These are phyloP conservation scores for Pythium insidiosum DNA, from an alignment of 352 stramenopile species.

Conservation along the genomic window DNA sequence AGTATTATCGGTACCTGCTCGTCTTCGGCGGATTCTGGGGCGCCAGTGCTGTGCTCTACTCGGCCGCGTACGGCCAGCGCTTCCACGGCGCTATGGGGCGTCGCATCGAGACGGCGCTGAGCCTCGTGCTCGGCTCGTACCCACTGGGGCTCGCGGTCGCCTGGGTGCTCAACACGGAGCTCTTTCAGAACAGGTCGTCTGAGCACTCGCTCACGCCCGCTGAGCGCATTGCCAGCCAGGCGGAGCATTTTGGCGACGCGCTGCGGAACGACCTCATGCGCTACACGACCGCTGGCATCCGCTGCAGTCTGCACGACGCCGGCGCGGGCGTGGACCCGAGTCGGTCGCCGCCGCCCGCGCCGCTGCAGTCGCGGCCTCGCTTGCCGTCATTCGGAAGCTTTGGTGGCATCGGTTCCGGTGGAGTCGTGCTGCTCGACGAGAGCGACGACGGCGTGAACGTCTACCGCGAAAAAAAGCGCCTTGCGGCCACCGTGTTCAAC, in stretches of 20 bases:
- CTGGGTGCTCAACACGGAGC: conserved; percentile 78
- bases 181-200: conserved; percentile 70
- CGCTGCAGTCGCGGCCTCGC: conserved; percentile 5
- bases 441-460: conserved; percentile 25
- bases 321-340: no score
- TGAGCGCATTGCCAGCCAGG: conserved; percentile 35
- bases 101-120: conserved; percentile 49
- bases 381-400: conserved; percentile 18
- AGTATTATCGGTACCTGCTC: conserved; percentile 83
- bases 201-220: conserved; percentile 60
- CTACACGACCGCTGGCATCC: conserved; percentile 79
- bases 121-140: conserved; percentile 66
- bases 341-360: conserved; percentile 2
- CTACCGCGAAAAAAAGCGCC: conserved; percentile 79
- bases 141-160: conserved; percentile 61
- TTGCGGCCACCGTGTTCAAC: conserved; percentile 80
- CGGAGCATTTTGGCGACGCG: conserved; percentile 74
- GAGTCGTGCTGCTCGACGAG: no score
- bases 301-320: conserved; percentile 64
- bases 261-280: conserved; percentile 81
- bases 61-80: conserved; percentile 50
- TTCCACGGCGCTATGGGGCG: conserved; percentile 55
- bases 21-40: conserved; percentile 69
- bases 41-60: conserved; percentile 61
- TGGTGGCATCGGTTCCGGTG: conserved; percentile 23